Evolutionary conservation across 1,284 basidiomycete genomes (phyloP).

Genomic region (Papiliotrema nemorosa): DNA sequence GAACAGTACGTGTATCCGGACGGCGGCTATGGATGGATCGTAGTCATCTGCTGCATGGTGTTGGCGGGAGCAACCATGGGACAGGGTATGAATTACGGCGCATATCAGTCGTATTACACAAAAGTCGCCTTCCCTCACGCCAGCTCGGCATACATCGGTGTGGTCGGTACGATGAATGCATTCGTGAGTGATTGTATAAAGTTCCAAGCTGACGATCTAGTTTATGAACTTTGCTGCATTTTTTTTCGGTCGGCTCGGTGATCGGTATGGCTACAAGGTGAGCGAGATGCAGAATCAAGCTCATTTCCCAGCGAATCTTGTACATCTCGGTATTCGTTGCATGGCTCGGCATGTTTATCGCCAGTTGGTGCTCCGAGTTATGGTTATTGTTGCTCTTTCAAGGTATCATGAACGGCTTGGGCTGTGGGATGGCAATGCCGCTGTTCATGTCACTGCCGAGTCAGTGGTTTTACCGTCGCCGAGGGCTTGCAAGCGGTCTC

Average conservation of each 20-base stretch:
- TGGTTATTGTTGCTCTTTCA: conserved; percentile 28
- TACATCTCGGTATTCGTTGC: conserved; percentile 15
- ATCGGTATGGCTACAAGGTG: conserved; percentile 35
- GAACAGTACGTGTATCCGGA: conserved; percentile 27
- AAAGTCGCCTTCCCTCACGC: conserved; percentile 13
- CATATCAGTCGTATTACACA: conserved; percentile 34
- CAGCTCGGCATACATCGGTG: conserved; percentile 19
- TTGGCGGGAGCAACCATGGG: conserved; percentile 28
- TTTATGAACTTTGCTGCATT: conserved; percentile 17
- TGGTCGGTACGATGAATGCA: conserved; percentile 16
- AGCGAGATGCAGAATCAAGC: background rate
- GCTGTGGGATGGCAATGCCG: conserved; percentile 30
- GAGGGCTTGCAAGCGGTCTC: conserved; percentile 35
- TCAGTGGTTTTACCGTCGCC: conserved; percentile 38
- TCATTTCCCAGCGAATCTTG: conserved; percentile 12
- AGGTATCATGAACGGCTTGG: conserved; percentile 29
- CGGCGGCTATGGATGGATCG: conserved; percentile 42
- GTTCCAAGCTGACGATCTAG: background rate
- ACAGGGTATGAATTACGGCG: conserved; percentile 35
- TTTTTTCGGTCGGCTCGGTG: conserved; percentile 25
- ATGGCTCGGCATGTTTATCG: conserved; percentile 29
- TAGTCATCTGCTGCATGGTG: conserved; percentile 29
- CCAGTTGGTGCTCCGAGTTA: conserved; percentile 20
- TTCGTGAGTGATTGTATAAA: conserved; percentile 14
- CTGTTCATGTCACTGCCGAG: conserved; percentile 40